A percentile compares a stretch with the other conserved stretches of the same genome.
Conservation (phyloP, 306 rosid genomes). For the Trifolium dubium region DNA sequence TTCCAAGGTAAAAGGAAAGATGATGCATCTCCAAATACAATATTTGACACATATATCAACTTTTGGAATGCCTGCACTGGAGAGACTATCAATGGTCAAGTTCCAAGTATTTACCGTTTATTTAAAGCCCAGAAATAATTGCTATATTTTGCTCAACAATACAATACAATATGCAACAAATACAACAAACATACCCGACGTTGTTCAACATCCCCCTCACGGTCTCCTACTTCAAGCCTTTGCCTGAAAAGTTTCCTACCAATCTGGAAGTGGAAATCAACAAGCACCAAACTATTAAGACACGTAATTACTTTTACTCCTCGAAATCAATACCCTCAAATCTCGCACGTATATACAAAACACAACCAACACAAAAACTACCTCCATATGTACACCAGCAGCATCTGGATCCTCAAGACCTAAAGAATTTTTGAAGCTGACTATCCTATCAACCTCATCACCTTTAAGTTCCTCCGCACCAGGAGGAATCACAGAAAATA, state of each 20-base stretch:
- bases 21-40: constrained; percentile 96
- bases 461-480: constrained; percentile 85
- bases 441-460: constrained; percentile 75
- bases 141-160: constrained; percentile 1
- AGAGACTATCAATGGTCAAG: constrained; percentile 81
- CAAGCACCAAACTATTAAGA: constrained; percentile 46
- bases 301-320: constrained; percentile 19
- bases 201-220: constrained; percentile 79
- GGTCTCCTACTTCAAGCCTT: constrained; percentile 94
- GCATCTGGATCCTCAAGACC: constrained; percentile 98
- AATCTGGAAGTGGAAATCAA: constrained; percentile 53
- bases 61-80: constrained; percentile 99
- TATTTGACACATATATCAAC: constrained; percentile 91
- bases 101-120: constrained; percentile 50
- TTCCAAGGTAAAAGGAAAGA: constrained; percentile 98
- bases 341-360: background rate
- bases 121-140: constrained; percentile 17
- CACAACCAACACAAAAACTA: constrained; percentile 38
- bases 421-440: constrained; percentile 74
- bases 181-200: constrained; percentile 78
- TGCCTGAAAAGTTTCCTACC: constrained; percentile 89
- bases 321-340: constrained; percentile 30
- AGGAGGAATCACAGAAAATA: constrained; percentile 81
- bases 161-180: constrained; percentile 23
- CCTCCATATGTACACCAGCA: constrained; percentile 98